Conservation (phyloP, 306 rosid genomes). For the Myrica gale region DNA sequence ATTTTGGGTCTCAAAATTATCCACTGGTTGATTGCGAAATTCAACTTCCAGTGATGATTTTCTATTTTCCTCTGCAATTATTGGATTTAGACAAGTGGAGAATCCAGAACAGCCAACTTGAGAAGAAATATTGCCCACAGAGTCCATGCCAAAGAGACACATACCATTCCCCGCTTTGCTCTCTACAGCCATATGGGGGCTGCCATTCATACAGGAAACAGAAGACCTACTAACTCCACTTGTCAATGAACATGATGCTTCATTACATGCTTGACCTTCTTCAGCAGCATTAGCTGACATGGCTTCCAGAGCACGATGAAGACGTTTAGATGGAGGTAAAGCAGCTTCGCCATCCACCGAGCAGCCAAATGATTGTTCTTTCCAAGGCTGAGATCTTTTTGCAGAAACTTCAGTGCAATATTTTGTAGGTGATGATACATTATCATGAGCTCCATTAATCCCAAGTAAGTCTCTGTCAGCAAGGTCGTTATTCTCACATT, state of each 20-base stretch:
- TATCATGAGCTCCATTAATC: slow-evolving; percentile 42
- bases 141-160: slow-evolving; percentile 29
- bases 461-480: slow-evolving; percentile 39
- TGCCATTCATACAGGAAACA: slow-evolving; percentile 24
- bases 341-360: slow-evolving; percentile 78
- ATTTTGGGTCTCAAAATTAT: slow-evolving; percentile 26
- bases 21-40: slow-evolving; percentile 30
- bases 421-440: slow-evolving; percentile 44
- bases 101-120: slow-evolving; percentile 30
- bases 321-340: slow-evolving; percentile 94
- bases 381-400: slow-evolving; percentile 47
- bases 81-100: slow-evolving; percentile 38
- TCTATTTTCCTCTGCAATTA: slow-evolving; percentile 31
- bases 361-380: slow-evolving; percentile 63
- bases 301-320: slow-evolving; percentile 96
- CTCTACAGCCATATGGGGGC: slow-evolving; percentile 31
- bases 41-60: slow-evolving; percentile 35
- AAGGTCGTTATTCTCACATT: slow-evolving; percentile 42
- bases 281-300: slow-evolving; percentile 96
- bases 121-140: slow-evolving; percentile 32
- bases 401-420: slow-evolving; percentile 37
- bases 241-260: slow-evolving; percentile 41
- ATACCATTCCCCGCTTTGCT: slow-evolving; percentile 33
- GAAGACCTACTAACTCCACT: slow-evolving; percentile 35
- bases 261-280: slow-evolving; percentile 47